Percentiles rank a stretch among this genome's conserved stretches.
phyloP scores from a whole-genome alignment of 345 rosid genomes.

The Citrus sinensis region DVS_A1.0 CM039161.1:6552501-6553000 shows the following conservation, averaged over 20 bases:
- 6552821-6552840: slow-evolving; percentile 96
- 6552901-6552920: slow-evolving; percentile 99
- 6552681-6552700: not conserved
- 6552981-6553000: slow-evolving; percentile 89
- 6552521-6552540: not conserved
- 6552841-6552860: slow-evolving; percentile 97
- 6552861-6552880: slow-evolving; percentile 81
- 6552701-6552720: not conserved
- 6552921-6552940: slow-evolving; percentile 84
- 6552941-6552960: slow-evolving; percentile 78
- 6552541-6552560: not conserved
- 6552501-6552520: not conserved
- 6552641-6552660: not conserved
- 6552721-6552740: not conserved
- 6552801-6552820: slow-evolving; percentile 52
- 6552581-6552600: not conserved
- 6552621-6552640: not conserved
- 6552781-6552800: not conserved
- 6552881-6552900: slow-evolving; percentile 94
- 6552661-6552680: not conserved
- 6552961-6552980: slow-evolving; percentile 70
- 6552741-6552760: not conserved
- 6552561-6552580: not conserved
- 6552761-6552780: not conserved
- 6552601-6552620: not conserved